Conservation (phyloP, 2,329 filamentous ascomycete genomes). For the Verticillium nubilum region DNA sequence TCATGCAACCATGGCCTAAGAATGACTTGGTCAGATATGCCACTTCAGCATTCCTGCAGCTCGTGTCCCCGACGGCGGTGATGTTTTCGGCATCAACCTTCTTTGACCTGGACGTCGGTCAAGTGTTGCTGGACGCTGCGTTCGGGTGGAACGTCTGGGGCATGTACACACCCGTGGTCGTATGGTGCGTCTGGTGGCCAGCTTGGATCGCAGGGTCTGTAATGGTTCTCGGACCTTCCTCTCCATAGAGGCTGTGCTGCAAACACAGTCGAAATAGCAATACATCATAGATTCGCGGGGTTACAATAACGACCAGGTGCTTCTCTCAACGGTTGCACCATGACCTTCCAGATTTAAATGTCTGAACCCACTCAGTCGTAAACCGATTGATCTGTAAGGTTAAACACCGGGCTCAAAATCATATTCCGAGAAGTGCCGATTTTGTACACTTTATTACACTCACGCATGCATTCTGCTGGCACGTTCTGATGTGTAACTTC, state of each 20-base stretch:
- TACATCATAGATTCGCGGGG: background rate
- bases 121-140: constrained; percentile 65
- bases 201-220: constrained; percentile 70
- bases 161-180: constrained; percentile 79
- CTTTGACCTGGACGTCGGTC: constrained; percentile 37
- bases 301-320: background rate
- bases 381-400: no score
- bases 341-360: no score
- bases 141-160: constrained; percentile 89
- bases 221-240: constrained; percentile 39
- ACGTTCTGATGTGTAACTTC: background rate
- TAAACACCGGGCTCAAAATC: no score
- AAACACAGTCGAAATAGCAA: background rate
- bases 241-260: background rate
- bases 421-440: constrained; percentile 9
- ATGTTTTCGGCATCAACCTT: constrained; percentile 39
- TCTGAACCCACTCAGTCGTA: no score
- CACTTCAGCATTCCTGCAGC: constrained; percentile 47
- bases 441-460: constrained; percentile 10
- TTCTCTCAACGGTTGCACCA: no score
- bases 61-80: constrained; percentile 58
- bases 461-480: background rate
- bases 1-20: constrained; percentile 48
- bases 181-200: constrained; percentile 97
- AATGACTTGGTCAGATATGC: constrained; percentile 32